phyloP scores from a whole-genome alignment of 495 filamentous ascomycete genomes.

The Schizothecium vesticola region DNA sequence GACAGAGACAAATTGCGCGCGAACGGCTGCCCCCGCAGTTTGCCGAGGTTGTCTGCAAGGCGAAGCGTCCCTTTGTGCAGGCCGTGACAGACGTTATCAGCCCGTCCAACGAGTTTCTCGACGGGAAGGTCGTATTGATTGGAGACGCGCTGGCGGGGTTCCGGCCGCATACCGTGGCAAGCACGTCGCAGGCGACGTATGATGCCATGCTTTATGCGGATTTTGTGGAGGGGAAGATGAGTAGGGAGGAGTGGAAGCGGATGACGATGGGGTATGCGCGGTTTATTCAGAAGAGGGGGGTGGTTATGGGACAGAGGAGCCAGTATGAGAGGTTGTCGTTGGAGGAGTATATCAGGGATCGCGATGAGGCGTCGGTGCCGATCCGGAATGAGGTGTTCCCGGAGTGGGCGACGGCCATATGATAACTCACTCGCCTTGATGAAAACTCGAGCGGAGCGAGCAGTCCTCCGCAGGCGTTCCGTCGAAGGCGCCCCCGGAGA shows the following conservation, averaged over 20 bases:
- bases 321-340: conserved; percentile 38
- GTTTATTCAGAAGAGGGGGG: conserved; percentile 39
- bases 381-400: conserved; percentile 23
- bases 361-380: conserved; percentile 29
- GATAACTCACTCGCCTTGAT: too few relatives aligned
- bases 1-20: conserved; percentile 38
- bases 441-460: too few relatives aligned
- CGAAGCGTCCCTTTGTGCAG: conserved; percentile 49
- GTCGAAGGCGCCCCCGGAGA: too few relatives aligned
- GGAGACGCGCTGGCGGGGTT: conserved; percentile 55
- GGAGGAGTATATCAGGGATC: conserved; percentile 32
- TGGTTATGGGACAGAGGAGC: conserved; percentile 44
- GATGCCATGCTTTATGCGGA: conserved; percentile 43
- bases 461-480: too few relatives aligned
- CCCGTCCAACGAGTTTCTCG: conserved; percentile 39
- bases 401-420: too few relatives aligned
- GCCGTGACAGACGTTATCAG: conserved; percentile 50
- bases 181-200: conserved; percentile 47
- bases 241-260: conserved; percentile 37
- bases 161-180: conserved; percentile 50
- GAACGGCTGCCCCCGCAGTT: conserved; percentile 47
- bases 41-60: conserved; percentile 46
- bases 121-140: conserved; percentile 48
- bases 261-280: conserved; percentile 43
- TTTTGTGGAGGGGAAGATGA: conserved; percentile 37